Evolutionary conservation across 208 protist genomes (phyloP).

Genomic region (Acanthamoeba culbertsoni): DNA sequence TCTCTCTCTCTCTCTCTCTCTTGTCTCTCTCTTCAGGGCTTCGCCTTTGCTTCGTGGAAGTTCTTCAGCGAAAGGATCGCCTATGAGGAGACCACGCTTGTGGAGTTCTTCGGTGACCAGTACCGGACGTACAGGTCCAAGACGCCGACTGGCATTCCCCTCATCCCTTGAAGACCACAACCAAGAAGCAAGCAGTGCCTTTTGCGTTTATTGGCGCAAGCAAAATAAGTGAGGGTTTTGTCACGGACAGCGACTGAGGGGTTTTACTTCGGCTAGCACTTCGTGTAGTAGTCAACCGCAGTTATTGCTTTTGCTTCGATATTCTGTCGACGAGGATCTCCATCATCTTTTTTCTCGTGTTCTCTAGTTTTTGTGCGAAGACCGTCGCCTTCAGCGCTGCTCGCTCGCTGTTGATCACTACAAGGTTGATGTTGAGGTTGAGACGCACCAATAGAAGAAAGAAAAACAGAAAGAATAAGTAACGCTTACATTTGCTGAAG

Average conservation of each 20-base stretch:
- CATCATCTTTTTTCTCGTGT: neutral
- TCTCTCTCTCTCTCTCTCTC: neutral
- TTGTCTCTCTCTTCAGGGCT: slow-evolving; percentile 67
- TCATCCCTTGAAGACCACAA: slow-evolving; percentile 84
- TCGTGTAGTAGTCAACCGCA: too few relatives aligned
- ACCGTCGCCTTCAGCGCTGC: slow-evolving; percentile 30
- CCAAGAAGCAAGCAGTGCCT: too few relatives aligned
- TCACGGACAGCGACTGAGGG: too few relatives aligned
- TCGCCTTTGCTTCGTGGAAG: slow-evolving; percentile 86
- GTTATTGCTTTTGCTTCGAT: neutral
- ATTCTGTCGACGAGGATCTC: neutral
- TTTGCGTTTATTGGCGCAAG: too few relatives aligned
- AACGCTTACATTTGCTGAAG: slow-evolving; percentile 33
- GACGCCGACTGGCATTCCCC: slow-evolving; percentile 89
- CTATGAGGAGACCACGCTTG: slow-evolving; percentile 88
- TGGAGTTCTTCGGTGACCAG: slow-evolving; percentile 89
- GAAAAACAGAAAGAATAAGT: neutral
- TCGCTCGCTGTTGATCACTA: slow-evolving; percentile 52
- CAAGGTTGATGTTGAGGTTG: neutral
- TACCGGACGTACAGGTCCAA: slow-evolving; percentile 87
- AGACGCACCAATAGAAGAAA: neutral
- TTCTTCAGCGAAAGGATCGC: slow-evolving; percentile 92
- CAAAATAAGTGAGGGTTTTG: too few relatives aligned
- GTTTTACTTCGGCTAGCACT: too few relatives aligned
- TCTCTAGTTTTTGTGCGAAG: slow-evolving; percentile 36